Base-by-base conservation (phyloP, 257 asterid species). In the Leptodermis oblonga region DNA sequence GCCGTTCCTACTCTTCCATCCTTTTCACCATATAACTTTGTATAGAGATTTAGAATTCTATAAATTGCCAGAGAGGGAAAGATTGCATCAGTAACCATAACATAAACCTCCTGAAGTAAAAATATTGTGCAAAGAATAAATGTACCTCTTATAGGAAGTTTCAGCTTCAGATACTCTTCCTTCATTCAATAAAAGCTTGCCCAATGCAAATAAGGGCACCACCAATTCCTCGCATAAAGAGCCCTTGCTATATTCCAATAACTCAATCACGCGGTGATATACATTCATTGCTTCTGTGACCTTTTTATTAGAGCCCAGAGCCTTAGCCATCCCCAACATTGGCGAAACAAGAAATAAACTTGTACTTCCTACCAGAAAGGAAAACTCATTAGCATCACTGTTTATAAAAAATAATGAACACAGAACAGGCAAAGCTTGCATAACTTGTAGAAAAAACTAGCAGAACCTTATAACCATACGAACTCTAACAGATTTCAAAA, bases 1-100 rank as follows among this genome's bases (percentile, higher is more conserved):
- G 92, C 92, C 80, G 87, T 74, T 76, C 88, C 97, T 65, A 86
- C 90, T 86, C 87, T 87, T 79, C 84, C 95, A 83, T 92, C 97
- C 26, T 79, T 80, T 74, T 81, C 95, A 51, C 95, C 98, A 83
- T 82, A 84, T 69, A 80, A 81, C 73, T 80, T 88, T 59, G 31
- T 62, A 77, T 74, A 86, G 39, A 83, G 86, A 73, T 77, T 77
- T 55, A 90, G 62, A 76, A 90, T 82, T 83, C 98, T 92, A 80
- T 26, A 62, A 52, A 64, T 55, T 65, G 59, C 67, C 76, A 69
- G 62, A 68, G 53, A 62, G 37, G 43, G 71, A 26, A 56, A 76
- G 65, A 69, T 66, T 65, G 26, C 23, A 67, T 68, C 17, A 68
- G 67, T 33, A 73, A 67, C 69, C 70, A 56, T 17, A 64, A 69